Base-by-base conservation (phyloP, 805 yeast genomes). In the Wickerhamomyces mucosus region DNA sequence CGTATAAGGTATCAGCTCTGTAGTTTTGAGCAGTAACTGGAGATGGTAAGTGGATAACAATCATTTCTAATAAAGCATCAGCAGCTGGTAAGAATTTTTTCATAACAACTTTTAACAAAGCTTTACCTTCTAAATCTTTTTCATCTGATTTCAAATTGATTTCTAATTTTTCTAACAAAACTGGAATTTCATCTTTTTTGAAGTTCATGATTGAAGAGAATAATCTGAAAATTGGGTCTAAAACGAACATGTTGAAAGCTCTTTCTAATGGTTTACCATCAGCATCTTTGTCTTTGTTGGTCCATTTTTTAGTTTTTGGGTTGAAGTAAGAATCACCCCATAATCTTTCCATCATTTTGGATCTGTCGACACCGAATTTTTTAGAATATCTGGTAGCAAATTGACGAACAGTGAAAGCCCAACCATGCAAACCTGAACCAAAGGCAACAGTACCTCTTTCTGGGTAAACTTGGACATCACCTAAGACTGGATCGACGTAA, bases 301-400 rank as follows among this genome's bases (percentile, higher is more conserved):
- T 72, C 97, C 97, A 89, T 73, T 89, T 89, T 82, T 88, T 89
- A 70, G 97, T 89, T 83, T 88, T 89, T 69, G 97, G 96, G 86
- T 92, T 92, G 80, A 89, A 92, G 92, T 72, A 89, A 68, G 94
- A 81, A 75, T 89, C 97, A 70, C 98, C 98, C 98, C 98, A 89
- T 67, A 89, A 78, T 75, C 96, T 82, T 70, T 84, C 89, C 96
- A 85, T 84, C 97, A 89, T 86, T 84, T 92, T 89, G 43, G 62
- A 50, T 66, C 84, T 78, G 83, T 89, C 96, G 61, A 89, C 97
- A 86, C 97, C 97, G 65, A 92, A 89, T 74, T 89, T 92, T 86
- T 88, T 86, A 65, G 96, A 77, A 79, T 92, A 89, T 75, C 95
- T 84, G 71, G 73, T 67, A 56, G 97, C 96, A 56, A 89, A 89